Conservation (phyloP, 768 basidiomycete genomes). For the Hemileccinum impolitum region DNA sequence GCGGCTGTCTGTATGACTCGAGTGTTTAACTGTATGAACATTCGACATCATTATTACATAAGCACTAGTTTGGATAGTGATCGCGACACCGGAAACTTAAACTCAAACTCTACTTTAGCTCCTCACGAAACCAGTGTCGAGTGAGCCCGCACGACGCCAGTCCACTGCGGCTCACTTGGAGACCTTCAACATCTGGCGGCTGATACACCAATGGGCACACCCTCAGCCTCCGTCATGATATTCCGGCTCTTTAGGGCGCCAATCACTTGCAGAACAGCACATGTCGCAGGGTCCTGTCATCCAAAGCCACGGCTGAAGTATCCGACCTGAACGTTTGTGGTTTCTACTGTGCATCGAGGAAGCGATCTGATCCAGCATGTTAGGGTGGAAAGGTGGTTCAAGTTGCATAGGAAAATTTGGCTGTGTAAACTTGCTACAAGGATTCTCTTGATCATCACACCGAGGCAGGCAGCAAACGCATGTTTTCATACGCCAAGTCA, state of each 20-base stretch:
- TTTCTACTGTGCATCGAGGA: not conserved
- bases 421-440: not conserved
- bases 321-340: not conserved
- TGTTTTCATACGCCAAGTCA: conserved; percentile 5
- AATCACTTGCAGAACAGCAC: conserved; percentile 7
- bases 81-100: too few relatives aligned
- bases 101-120: too few relatives aligned
- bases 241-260: not conserved
- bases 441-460: not conserved
- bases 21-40: too few relatives aligned
- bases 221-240: conserved; percentile 4
- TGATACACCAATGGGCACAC: too few relatives aligned
- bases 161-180: too few relatives aligned
- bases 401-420: not conserved
- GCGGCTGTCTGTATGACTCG: too few relatives aligned
- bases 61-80: too few relatives aligned
- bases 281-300: conserved; percentile 14
- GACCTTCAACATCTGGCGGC: too few relatives aligned
- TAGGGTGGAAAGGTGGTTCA: not conserved
- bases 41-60: too few relatives aligned
- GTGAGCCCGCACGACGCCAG: too few relatives aligned
- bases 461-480: conserved; percentile 3
- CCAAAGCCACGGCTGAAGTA: not conserved
- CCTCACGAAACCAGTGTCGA: too few relatives aligned
- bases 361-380: conserved; percentile 5